These are phyloP conservation scores for Colletotrichum gigasporum DNA, from an alignment of 2,329 filamentous ascomycete species.

Conservation along the genomic window DNA sequence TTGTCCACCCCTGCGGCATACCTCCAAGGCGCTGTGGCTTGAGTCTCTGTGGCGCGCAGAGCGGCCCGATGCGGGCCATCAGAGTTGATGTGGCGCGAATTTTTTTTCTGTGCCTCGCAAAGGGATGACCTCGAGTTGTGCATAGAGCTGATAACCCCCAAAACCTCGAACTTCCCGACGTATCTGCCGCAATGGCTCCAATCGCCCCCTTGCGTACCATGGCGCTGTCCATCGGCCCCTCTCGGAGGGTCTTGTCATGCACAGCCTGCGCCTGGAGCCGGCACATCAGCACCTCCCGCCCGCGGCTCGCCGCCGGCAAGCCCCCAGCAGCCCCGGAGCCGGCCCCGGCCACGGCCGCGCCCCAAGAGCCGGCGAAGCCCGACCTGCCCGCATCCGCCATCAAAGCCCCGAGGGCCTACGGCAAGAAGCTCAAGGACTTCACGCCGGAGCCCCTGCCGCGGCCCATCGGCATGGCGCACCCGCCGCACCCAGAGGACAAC, in stretches of 20 bases:
- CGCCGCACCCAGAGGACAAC: conserved; percentile 83
- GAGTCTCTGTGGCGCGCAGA: conserved; percentile 20
- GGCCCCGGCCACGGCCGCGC: conserved; percentile 27
- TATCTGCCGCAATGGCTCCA: conserved; percentile 9
- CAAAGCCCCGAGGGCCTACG: conserved; percentile 68
- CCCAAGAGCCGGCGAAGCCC: conserved; percentile 44
- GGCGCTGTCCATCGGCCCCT: conserved; percentile 40
- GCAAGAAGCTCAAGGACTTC: conserved; percentile 63
- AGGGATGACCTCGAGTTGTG: not conserved
- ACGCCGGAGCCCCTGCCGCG: conserved; percentile 69
- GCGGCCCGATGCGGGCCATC: not conserved
- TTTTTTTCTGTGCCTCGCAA: conserved; percentile 9
- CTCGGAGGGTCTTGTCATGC: conserved; percentile 51
- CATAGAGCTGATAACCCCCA: not conserved
- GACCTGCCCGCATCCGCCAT: conserved; percentile 57
- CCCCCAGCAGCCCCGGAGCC: conserved; percentile 24
- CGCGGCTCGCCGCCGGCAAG: conserved; percentile 42
- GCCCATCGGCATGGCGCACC: conserved; percentile 82
- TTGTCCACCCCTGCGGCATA: not conserved
- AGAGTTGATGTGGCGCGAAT: conserved; percentile 15
- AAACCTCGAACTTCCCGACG: not conserved
- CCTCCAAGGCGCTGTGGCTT: conserved; percentile 1
- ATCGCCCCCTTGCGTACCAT: conserved; percentile 35
- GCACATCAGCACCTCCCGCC: conserved; percentile 56
- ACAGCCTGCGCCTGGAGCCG: conserved; percentile 61